Base-by-base conservation (phyloP, 2,329 filamentous ascomycete species). In the Eutypa lata region DNA sequence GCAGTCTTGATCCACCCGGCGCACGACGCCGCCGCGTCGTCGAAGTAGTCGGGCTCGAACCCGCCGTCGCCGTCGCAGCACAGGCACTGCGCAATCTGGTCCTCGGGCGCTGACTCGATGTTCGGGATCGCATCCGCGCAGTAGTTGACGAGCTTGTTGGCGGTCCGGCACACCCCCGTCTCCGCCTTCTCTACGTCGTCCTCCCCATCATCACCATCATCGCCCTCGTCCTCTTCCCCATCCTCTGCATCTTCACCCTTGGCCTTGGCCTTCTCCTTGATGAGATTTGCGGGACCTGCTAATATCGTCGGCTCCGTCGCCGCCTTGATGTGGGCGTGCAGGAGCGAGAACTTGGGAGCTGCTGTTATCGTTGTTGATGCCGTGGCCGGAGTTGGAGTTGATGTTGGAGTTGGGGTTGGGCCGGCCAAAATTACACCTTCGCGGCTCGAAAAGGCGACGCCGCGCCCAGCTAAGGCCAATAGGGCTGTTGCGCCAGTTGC, bases 51-150 rank as follows among this genome's bases (percentile, higher is more conserved):
- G 6, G 54, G 52, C 8, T 45, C 37, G 31, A 45, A 57, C 3
- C 26, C 33, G 7, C 24, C 26, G 10, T 31, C 35, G 19, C 54
- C 52, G n/a, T 48, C 40, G 28, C 54, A 57, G 43, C 54, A 57
- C 14, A 57, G 28, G 31, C 54, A 54, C 26, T 46, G n/a, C 16
- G 31, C 49, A 18, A 52, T 46, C 28, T 54, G 28, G 18, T 51
- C 22, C 43, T 21, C 14, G 22, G 49, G 24, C 14, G 53, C 53
- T n/a, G 33, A 10, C n/a, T 52, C n/a, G 35, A 48, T 47, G 35
- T 44, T 42, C 2, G 50, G 43, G 44, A 52, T 49, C 16, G 38
- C 50, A 24, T 38, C 28, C 11, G 47, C 47, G 24, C 52, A 54
- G 31, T 50, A 46, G 1, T 45, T 43, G 11, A 38, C 42, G 7